Base-by-base conservation (phyloP, 2,329 filamentous ascomycete species). In the Myriosclerotinia curreyana region DNA sequence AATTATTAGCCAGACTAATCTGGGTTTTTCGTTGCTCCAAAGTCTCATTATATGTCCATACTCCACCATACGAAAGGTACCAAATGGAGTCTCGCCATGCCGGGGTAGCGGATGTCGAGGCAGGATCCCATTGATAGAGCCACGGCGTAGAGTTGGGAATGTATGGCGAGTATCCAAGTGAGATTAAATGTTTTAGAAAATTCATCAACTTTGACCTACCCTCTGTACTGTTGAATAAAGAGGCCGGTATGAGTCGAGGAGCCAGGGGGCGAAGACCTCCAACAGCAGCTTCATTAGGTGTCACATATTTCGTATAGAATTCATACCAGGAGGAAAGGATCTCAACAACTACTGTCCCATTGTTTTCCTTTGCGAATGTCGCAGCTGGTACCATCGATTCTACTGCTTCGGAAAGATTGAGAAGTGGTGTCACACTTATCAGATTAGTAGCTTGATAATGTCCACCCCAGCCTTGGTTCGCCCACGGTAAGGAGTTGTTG, bases 381-480 rank as follows among this genome's bases (percentile, higher is more conserved):
- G 64, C 38, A 6, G 61, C 67, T 46, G 58, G 40, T 49, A 54
- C 22, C 66, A 69, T 68, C 8, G 66, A 67, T 53, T 55, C 28
- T 9, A 28, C 46, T n/a, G 68, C 68, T 34, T 64, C 58, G 14
- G 54, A 60, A 17, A 69, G 50, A 40, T 55, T 61, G n/a, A 69
- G 65, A 11, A 68, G 59, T 49, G 66, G 64, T 1, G 56, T 67
- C 8, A 69, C 65, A 17, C 59, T 60, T 59, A 69, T 65, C 42
- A 69, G 34, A 58, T 60, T 58, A 42, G 48, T 64, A 15, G 44
- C 50, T 36, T 58, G 48, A 22, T 60, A 64, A 60, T 68, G 66
- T 8, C 68, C 66, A 34, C 68, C 68, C 68, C 66, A 69, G n/a
- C 66, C 68, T 50, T 66, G 53, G n/a, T 64, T 54, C 3, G 64